Evolutionary conservation across 306 rosid genomes (phyloP).

Genomic region (Styphnolobium japonicum): DNA sequence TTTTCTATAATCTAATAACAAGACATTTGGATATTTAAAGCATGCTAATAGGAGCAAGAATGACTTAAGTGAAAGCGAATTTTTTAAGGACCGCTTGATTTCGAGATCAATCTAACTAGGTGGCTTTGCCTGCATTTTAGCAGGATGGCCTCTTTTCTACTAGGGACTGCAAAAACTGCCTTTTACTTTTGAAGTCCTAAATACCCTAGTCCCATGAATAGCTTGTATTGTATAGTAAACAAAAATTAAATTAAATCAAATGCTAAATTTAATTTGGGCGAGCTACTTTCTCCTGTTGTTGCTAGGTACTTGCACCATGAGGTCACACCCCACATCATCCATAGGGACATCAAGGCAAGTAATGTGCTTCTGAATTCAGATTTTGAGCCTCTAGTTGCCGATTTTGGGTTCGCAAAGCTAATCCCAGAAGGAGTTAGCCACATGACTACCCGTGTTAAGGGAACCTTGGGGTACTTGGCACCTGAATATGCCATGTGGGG

Average conservation of each 20-base stretch:
- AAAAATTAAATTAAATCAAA: neutral
- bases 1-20: no score
- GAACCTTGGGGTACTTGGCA: conserved; percentile 84
- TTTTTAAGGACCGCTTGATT: no score
- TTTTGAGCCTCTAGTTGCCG: conserved; percentile 76
- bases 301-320: conserved; percentile 82
- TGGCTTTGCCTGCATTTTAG: no score
- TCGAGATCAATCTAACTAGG: no score
- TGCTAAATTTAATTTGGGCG: neutral
- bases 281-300: neutral
- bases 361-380: conserved; percentile 76
- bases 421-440: conserved; percentile 93
- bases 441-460: conserved; percentile 87
- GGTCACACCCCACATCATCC: conserved; percentile 81
- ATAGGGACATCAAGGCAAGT: conserved; percentile 85
- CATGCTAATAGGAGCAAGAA: neutral
- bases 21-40: neutral
- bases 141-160: neutral
- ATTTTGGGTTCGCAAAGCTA: conserved; percentile 89
- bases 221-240: neutral
- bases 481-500: conserved; percentile 99
- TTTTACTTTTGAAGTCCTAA: neutral
- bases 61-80: no score
- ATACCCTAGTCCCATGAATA: neutral
- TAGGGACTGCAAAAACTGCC: neutral